phyloP scores from a whole-genome alignment of 2,329 filamentous ascomycete species.

The Pseudocercospora cruenta region DNA sequence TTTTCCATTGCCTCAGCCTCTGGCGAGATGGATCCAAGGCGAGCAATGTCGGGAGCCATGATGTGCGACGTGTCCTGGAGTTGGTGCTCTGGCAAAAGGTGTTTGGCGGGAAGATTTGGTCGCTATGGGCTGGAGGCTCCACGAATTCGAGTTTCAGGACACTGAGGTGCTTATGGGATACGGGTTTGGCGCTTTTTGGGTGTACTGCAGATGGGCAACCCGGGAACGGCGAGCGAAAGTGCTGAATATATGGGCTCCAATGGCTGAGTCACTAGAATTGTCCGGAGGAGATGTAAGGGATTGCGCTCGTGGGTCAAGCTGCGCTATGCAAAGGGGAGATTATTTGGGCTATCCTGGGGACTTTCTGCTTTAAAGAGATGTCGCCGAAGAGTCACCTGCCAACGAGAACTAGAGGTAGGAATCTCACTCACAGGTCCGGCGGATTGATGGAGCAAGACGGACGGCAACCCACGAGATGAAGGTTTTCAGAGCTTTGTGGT shows the following conservation, averaged over 20 bases:
- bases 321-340: neutral
- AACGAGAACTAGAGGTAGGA: neutral
- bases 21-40: conserved; percentile 21
- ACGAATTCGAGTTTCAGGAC: neutral
- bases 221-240: conserved; percentile 8
- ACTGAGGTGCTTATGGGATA: conserved; percentile 2
- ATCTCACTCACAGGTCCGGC: neutral
- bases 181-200: conserved; percentile 18
- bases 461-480: neutral
- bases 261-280: conserved; percentile 1
- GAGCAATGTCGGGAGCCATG: conserved; percentile 27
- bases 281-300: neutral
- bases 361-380: neutral
- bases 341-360: neutral
- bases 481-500: conserved; percentile 1
- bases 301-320: neutral
- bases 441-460: neutral
- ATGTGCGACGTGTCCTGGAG: neutral
- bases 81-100: conserved; percentile 6
- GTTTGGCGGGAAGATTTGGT: neutral
- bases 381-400: neutral
- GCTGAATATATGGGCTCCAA: neutral
- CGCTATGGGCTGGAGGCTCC: neutral
- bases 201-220: conserved; percentile 14
- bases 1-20: conserved; percentile 28